Conservation (phyloP, 192 early-diverging fungal species). For the Coemansia sp. region DNA sequence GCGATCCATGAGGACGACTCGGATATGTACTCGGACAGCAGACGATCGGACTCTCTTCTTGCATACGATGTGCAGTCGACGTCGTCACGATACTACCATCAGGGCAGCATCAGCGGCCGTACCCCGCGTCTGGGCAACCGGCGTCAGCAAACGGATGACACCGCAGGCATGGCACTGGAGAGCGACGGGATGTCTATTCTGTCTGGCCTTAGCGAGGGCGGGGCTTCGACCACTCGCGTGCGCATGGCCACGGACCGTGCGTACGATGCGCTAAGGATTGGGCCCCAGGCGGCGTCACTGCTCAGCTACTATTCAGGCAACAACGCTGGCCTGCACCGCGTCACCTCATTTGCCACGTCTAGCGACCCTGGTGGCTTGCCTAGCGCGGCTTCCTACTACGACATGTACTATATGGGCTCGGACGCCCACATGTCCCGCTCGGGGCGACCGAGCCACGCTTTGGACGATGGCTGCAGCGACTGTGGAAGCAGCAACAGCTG, state of each 20-base stretch:
- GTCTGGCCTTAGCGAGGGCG: conserved; percentile 44
- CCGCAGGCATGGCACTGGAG: background rate
- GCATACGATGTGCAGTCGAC: conserved; percentile 6
- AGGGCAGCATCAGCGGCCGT: background rate
- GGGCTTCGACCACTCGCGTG: conserved; percentile 41
- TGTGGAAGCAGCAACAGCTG: conserved; percentile 6
- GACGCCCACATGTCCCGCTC: background rate
- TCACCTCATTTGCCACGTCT: conserved; percentile 39
- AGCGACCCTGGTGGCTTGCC: conserved; percentile 17
- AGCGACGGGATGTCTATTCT: conserved; percentile 25
- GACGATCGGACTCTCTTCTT: conserved; percentile 33
- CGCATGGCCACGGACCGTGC: conserved; percentile 46
- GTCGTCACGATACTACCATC: conserved; percentile 13
- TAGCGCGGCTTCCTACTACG: conserved; percentile 10
- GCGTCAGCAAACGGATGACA: background rate
- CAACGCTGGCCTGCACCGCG: conserved; percentile 5
- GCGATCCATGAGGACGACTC: conserved; percentile 43
- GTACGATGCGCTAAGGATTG: conserved; percentile 40
- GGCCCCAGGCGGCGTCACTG: conserved; percentile 18
- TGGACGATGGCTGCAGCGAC: background rate
- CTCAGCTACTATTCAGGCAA: conserved; percentile 17
- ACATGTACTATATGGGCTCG: conserved; percentile 6
- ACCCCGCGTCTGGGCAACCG: background rate
- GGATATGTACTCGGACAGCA: conserved; percentile 27
- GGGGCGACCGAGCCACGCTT: too few relatives aligned